phyloP scores from a whole-genome alignment of 805 yeast species.

The Pichia eremophila region DNA sequence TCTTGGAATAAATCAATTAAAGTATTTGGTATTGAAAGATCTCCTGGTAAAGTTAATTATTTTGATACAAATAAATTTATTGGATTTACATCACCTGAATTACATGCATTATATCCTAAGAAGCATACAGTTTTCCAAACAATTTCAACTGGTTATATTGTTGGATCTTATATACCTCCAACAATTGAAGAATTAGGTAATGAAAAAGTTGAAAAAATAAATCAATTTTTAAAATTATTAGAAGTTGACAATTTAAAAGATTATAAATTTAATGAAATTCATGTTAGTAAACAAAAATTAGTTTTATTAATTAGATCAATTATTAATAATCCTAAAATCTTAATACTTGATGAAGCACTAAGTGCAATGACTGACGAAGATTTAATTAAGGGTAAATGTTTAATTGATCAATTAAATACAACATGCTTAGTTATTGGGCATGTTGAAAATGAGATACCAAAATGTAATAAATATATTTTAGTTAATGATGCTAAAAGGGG shows the following conservation, averaged over 20 bases:
- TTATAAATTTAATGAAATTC: conserved; percentile 40
- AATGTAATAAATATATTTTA: conserved; percentile 43
- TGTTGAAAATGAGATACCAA: conserved; percentile 69
- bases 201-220: conserved; percentile 30
- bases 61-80: conserved; percentile 71
- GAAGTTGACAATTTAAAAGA: conserved; percentile 32
- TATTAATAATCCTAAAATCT: conserved; percentile 64
- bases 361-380: conserved; percentile 75
- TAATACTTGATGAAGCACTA: conserved; percentile 86
- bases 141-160: conserved; percentile 62
- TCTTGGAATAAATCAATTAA: conserved; percentile 72
- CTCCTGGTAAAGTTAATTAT: conserved; percentile 66
- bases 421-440: conserved; percentile 80
- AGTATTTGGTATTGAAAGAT: conserved; percentile 57
- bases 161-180: conserved; percentile 57
- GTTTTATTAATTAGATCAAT: conserved; percentile 69
- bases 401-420: conserved; percentile 45
- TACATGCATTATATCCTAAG: conserved; percentile 77
- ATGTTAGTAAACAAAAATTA: conserved; percentile 69
- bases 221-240: conserved; percentile 39
- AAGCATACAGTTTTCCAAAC: conserved; percentile 43
- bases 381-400: conserved; percentile 44
- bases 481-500: conserved; percentile 28
- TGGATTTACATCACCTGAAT: conserved; percentile 86
- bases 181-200: conserved; percentile 21